Conservation (phyloP, 1,284 basidiomycete species). For the Pascua sp. region DNA sequence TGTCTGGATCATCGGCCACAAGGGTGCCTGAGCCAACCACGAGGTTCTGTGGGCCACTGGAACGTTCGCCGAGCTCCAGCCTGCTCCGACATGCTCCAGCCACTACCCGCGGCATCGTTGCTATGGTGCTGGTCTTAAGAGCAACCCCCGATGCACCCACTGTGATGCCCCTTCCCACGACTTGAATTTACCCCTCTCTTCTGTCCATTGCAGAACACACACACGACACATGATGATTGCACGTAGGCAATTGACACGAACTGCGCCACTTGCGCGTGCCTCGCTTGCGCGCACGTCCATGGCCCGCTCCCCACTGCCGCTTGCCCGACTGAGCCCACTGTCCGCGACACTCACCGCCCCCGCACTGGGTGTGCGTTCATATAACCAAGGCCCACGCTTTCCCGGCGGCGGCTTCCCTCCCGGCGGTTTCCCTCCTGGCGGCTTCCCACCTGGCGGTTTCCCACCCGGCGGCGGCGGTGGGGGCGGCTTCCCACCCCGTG, state of each 20-base stretch:
- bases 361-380: conserved; percentile 12
- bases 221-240: conserved; percentile 12
- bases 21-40: too few species aligned
- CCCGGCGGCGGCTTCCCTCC: conserved; percentile 21
- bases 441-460: conserved; percentile 11
- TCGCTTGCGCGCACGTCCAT: not conserved
- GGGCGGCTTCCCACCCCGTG: conserved; percentile 13
- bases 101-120: too few species aligned
- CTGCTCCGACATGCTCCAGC: too few species aligned
- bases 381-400: conserved; percentile 24
- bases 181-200: not conserved
- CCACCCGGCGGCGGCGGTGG: conserved; percentile 20
- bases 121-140: too few species aligned
- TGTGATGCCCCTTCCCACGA: too few species aligned
- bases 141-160: too few species aligned
- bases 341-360: not conserved
- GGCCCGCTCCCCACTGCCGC: too few species aligned
- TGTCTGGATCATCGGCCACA: too few species aligned
- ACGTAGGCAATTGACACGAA: conserved; percentile 16
- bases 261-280: conserved; percentile 8
- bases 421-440: conserved; percentile 12
- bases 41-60: too few species aligned
- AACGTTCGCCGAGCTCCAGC: too few species aligned
- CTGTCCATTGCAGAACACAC: not conserved
- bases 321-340: not conserved